Base-by-base conservation (phyloP, 345 rosid genomes). In the Heritiera fomes region DNA sequence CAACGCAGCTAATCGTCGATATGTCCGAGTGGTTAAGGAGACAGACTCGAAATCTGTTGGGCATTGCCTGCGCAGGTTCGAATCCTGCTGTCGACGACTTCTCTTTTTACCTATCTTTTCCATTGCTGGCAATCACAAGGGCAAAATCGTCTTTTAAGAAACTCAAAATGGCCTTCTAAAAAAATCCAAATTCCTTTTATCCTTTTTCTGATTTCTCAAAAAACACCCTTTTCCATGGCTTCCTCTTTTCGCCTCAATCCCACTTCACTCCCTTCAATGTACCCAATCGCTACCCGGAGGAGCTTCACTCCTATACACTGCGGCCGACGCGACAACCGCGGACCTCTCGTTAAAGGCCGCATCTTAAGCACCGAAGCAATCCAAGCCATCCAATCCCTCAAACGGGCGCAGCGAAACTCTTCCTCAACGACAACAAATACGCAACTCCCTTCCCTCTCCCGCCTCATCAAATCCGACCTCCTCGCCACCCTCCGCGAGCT, bases 21-120 rank as follows among this genome's bases (percentile, higher is more conserved):
- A 91, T 96, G 97, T 92, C 97, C 95, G 98, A 92, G 97, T 94
- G 98, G 97, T 92, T 91, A 92, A 96, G 98, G 97, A 94, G 97
- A 92, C 91, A 91, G 98, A 94, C 93, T 94, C 97, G 97, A 96
- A 96, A 90, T 94, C 97, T 90, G 91, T 91, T 96, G 97, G 99
- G 97, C 98, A 83, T 0, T 88, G 97, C 97, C 97, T 88, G 99
- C 97, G 97, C 97, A 92, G 99, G 97, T 94, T 94, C 97, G 98
- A 96, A 94, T 96, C 97, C 98, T 94, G 94, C 95, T 92, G 94
- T 90, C 91, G 98, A 94, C 97, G 99, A 34, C 38, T 34, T 0
- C 38, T 34, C 3, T 3, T 3, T 34, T 34, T 34, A 23, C 28
- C 28, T 23, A 23, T 23, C 28, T 34, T 34, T 34, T 34, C 3